These are phyloP conservation scores for Mycena metata DNA, from an alignment of 768 basidiomycete species.

Conservation along the genomic window DNA sequence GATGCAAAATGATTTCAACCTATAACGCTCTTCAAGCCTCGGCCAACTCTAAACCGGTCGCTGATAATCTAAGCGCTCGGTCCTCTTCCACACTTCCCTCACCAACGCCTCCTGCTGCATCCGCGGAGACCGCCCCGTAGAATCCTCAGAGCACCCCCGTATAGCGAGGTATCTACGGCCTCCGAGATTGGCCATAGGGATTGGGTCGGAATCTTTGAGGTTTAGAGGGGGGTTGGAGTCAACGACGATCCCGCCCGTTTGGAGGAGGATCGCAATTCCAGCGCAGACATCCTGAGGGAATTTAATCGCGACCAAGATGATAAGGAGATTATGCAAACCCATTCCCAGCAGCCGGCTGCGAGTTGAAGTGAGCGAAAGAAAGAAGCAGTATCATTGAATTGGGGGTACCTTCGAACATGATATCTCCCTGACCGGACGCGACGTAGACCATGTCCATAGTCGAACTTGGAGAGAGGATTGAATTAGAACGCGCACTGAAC, in stretches of 20 bases:
- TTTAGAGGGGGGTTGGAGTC: constrained; percentile 41
- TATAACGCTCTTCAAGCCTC: background rate
- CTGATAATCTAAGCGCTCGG: constrained; percentile 40
- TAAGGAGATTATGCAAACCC: constrained; percentile 31
- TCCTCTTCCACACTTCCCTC: constrained; percentile 45
- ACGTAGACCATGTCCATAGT: constrained; percentile 45
- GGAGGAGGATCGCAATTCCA: constrained; percentile 43
- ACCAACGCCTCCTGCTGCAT: constrained; percentile 42
- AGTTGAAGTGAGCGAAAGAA: background rate
- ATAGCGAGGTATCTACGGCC: constrained; percentile 42
- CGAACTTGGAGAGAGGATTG: constrained; percentile 28
- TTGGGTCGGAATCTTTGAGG: constrained; percentile 34
- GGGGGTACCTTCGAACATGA: constrained; percentile 43
- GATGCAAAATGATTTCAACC: background rate
- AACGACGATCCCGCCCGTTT: constrained; percentile 44
- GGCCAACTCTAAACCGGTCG: constrained; percentile 33
- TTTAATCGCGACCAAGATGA: background rate
- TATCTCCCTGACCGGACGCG: constrained; percentile 44
- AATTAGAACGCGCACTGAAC: background rate
- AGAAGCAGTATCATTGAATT: background rate
- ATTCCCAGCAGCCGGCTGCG: constrained; percentile 46
- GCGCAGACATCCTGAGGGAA: constrained; percentile 42
- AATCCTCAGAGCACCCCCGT: constrained; percentile 41
- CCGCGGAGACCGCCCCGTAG: constrained; percentile 33
- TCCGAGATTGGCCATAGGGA: constrained; percentile 43